Base-by-base conservation (phyloP, 1,284 basidiomycete species). In the Leccinum pachyderme region DNA sequence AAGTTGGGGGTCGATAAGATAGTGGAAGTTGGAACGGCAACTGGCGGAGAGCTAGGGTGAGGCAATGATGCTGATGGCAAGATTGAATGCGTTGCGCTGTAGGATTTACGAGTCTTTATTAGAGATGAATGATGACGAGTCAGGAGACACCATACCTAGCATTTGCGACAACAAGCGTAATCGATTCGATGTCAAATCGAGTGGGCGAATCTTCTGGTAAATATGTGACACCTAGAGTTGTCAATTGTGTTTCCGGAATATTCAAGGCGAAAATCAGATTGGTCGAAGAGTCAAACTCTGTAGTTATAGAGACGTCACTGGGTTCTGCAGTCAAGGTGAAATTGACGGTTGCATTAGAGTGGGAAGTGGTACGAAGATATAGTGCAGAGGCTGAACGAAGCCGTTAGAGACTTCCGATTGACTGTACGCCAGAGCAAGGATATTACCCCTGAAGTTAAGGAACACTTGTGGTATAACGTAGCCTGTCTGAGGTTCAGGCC, bases 391-490 rank as follows among this genome's bases (percentile, higher is more conserved):
- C 82, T 83, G 57, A 18, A 41, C 6, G 39, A 29, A 24, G 32
- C 35, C 47, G 32, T 57, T 13, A 54, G 33, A 27, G 48, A 18
- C 18, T 18, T 18, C 18, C 18, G 18, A 27, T 49, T 33, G 54
- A 51, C 27, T 35, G 13, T 5, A 51, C 45, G n/a, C 27, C 41
- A 18, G 24, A 47, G 41, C 1, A 24, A 44, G 46, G 2, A 35
- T 44, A 41, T 48, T 61, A 81, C 82, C 81, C 72, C 71, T 73
- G 66, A 82, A 80, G 44, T 68, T 72, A 50, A 83, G 64, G 60
- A 82, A 83, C 69, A 83, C 70, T 55, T 83, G 81, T 2, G 81
- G 82, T 55, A 81, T 66, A 37, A 80, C 72, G 54, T 74, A 66
- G 27, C 65, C 72, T 12, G 73, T 68, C 47, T 64, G 67, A 45